Evolutionary conservation across 352 stramenopile genomes (phyloP), one percentile per base, ranked within the genome.

Genomic region (Phytopythium chamaehyphon): DNA sequence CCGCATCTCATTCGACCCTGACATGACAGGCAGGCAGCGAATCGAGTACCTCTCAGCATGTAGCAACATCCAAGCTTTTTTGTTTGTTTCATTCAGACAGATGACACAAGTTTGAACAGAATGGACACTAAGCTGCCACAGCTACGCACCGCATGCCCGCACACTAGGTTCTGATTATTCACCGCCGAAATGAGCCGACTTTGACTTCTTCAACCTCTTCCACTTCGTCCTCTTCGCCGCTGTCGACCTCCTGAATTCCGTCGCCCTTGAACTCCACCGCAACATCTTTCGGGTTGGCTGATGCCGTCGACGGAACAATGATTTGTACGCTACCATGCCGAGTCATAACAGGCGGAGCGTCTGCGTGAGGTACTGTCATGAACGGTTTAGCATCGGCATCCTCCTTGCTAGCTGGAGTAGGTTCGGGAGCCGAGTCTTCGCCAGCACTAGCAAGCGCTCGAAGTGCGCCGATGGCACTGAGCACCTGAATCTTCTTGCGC

Each of bases 401-500:
- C 16, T 62, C 52, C 47, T 62, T 57, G 3, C 57, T 59, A 28
- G 72, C 64, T 6, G 53, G 40, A 2, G 55, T 39, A 28, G 24
- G 15, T 37, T 23, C 11, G 21, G 31, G 43, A 22, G 11, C 38
- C n/a, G 18, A 0, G 23, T 73, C 57, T 24, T 70, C 60, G 8
- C 26, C 46, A 11, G 33, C 39, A 26, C 26, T 52, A 36, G 53
- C 47, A 18, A 87, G 62, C 26, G 61, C 60, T 11, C 64, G 61
- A 44, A 90, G 52, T 10, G 77, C 80, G 24, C 83, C 83, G 2
- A 93, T 75, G 2, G 81, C 80, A 61, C 76, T 90, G n/a, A 93
- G 64, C 21, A 70, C 83, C 55, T 89, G 88, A 54, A 93, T 86
- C 67, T 93, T 93, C 66, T 90, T 91, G n/a, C 75, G 67, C 23